phyloP scores from a whole-genome alignment of 2,329 filamentous ascomycete species.

The Arthrobotrys megalospora region DNA sequence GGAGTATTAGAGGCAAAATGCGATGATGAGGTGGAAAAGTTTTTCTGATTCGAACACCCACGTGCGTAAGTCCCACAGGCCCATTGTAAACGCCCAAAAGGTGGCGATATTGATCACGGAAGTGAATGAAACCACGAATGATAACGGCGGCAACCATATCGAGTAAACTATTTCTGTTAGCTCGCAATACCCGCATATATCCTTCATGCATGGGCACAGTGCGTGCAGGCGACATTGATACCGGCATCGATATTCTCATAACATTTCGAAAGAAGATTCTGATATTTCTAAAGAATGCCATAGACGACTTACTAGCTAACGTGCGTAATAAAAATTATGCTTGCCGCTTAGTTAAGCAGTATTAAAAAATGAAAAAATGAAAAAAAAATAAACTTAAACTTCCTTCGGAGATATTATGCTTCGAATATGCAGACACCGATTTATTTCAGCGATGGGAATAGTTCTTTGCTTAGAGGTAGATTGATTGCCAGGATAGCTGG shows the following conservation, averaged over 20 bases:
- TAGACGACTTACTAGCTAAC: too few relatives aligned
- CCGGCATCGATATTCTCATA: neutral
- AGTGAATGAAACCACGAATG: constrained; percentile 25
- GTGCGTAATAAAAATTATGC: neutral
- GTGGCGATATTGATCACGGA: constrained; percentile 14
- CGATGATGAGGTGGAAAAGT: neutral
- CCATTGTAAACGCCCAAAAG: neutral
- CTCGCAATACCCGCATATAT: constrained; percentile 36
- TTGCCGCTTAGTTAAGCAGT: constrained; percentile 39
- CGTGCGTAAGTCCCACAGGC: neutral
- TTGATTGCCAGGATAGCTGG: neutral
- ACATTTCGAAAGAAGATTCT: too few relatives aligned
- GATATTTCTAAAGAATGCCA: too few relatives aligned
- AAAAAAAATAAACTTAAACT: too few relatives aligned
- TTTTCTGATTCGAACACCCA: neutral
- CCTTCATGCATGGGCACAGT: constrained; percentile 15
- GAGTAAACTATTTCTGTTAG: constrained; percentile 42
- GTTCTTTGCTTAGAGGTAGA: neutral
- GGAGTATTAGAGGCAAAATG: constrained; percentile 6
- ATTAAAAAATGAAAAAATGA: too few relatives aligned
- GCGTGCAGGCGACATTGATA: neutral
- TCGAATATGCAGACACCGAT: constrained; percentile 31
- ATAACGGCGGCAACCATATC: constrained; percentile 57
- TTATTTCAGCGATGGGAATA: neutral
- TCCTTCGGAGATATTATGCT: constrained; percentile 40